phyloP scores from a whole-genome alignment of 805 yeast genomes.

The Suhomyces kilbournensis region DNA sequence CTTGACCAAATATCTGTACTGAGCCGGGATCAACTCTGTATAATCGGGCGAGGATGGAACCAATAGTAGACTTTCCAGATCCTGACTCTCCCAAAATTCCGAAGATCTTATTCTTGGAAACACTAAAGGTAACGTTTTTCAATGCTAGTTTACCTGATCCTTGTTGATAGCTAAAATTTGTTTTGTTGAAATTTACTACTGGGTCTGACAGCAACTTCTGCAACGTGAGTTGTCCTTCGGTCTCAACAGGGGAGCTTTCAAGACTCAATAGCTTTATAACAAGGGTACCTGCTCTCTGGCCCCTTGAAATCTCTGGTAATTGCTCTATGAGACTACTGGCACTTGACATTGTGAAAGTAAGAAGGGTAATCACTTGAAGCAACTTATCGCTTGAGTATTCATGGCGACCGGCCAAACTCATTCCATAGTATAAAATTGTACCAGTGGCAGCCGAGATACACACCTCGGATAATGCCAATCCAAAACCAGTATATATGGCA shows the following conservation, averaged over 20 bases:
- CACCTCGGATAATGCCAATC: constrained; percentile 56
- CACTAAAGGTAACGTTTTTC: constrained; percentile 37
- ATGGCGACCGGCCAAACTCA: constrained; percentile 58
- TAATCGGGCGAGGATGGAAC: constrained; percentile 54
- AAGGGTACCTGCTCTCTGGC: constrained; percentile 65
- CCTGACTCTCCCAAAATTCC: constrained; percentile 88
- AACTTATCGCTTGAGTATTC: constrained; percentile 57
- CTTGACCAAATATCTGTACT: constrained; percentile 45
- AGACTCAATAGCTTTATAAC: constrained; percentile 42
- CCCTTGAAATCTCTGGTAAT: constrained; percentile 78
- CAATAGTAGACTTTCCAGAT: constrained; percentile 82
- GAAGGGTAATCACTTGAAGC: constrained; percentile 66
- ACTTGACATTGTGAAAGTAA: constrained; percentile 69
- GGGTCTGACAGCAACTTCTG: not conserved
- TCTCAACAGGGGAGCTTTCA: constrained; percentile 34
- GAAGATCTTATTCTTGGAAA: constrained; percentile 49
- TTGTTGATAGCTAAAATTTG: constrained; percentile 50
- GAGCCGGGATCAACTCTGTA: constrained; percentile 40
- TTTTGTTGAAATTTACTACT: constrained; percentile 41
- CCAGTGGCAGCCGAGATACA: constrained; percentile 64
- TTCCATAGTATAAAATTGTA: constrained; percentile 74
- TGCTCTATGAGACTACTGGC: constrained; percentile 58
- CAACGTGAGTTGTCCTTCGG: constrained; percentile 34
- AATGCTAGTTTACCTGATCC: constrained; percentile 30
- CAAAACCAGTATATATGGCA: constrained; percentile 62